phyloP scores from a whole-genome alignment of 495 filamentous ascomycete species.

The Podospora bellae-mahoneyi region DNA sequence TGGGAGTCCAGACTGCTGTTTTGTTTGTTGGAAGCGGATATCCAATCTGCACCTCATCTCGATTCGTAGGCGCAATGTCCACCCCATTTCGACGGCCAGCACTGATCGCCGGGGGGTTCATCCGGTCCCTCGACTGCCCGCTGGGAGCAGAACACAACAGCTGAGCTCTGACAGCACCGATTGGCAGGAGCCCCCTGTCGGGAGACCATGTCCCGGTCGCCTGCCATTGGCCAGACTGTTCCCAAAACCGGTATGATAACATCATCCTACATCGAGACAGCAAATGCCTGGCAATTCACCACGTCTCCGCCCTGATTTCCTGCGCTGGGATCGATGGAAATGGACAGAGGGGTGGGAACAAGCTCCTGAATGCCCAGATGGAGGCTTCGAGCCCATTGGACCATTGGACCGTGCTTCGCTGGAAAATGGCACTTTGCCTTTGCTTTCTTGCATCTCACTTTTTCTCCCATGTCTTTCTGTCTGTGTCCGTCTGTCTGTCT shows the following conservation, averaged over 20 bases:
- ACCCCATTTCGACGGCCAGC: not conserved
- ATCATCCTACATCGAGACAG: conserved; percentile 28
- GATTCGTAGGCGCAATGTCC: conserved; percentile 1
- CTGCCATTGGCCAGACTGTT: conserved; percentile 20
- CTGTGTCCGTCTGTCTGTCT: not conserved
- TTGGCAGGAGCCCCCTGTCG: conserved; percentile 9
- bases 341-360: not conserved
- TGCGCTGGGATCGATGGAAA: conserved; percentile 19
- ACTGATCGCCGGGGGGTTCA: not conserved
- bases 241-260: conserved; percentile 29
- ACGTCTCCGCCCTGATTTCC: conserved; percentile 24
- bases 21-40: not conserved
- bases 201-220: conserved; percentile 6
- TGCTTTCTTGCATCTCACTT: not conserved
- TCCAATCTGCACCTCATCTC: conserved; percentile 7
- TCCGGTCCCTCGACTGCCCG: not conserved
- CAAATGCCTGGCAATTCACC: conserved; percentile 5
- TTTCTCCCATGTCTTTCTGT: conserved; percentile 2
- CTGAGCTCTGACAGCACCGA: conserved; percentile 7
- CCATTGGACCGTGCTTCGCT: not conserved
- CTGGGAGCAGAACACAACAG: not conserved
- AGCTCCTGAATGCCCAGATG: not conserved
- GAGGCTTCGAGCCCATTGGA: not conserved
- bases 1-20: not conserved
- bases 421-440: not conserved